phyloP scores from a whole-genome alignment of 176 grass and related monocot genomes.

The Lolium multiflorum region DNA sequence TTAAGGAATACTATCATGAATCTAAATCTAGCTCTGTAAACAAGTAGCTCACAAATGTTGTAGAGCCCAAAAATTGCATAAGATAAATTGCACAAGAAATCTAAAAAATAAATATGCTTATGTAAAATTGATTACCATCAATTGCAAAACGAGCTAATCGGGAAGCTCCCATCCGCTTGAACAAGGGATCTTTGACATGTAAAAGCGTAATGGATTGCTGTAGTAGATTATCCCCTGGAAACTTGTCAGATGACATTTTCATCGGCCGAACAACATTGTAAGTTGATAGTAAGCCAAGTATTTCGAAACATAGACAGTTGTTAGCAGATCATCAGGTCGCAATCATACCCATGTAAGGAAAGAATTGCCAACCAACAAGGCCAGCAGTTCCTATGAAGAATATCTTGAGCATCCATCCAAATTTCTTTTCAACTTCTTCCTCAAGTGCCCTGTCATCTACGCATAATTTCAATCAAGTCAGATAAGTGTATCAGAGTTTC shows the following conservation, averaged over 20 bases:
- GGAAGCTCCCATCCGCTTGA: constrained; percentile 92
- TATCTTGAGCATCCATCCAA: constrained; percentile 88
- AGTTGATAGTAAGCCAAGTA: neutral
- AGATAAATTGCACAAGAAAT: constrained; percentile 2
- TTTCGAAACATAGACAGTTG: neutral
- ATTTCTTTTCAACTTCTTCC: constrained; percentile 90
- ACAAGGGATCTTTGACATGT: constrained; percentile 89
- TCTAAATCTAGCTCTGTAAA: constrained; percentile 9
- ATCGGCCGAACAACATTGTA: constrained; percentile 34
- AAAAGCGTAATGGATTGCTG: constrained; percentile 90
- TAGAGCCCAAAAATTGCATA: constrained; percentile 27
- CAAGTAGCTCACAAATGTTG: constrained; percentile 10
- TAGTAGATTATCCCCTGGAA: constrained; percentile 89
- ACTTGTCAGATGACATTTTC: constrained; percentile 42
- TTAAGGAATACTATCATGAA: neutral
- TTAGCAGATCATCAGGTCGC: neutral
- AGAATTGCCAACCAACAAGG: constrained; percentile 85
- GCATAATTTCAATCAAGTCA: constrained; percentile 13
- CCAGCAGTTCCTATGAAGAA: constrained; percentile 82
- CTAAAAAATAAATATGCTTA: constrained; percentile 15
- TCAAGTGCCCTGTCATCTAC: constrained; percentile 84
- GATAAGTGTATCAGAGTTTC: constrained; percentile 15
- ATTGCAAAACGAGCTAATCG: constrained; percentile 83
- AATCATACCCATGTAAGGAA: constrained; percentile 94
- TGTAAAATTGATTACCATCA: constrained; percentile 66